Evolutionary conservation across 441 rosid species (phyloP), one percentile per base, ranked within the genome.

Genomic region (Isatis lusitanica): DNA sequence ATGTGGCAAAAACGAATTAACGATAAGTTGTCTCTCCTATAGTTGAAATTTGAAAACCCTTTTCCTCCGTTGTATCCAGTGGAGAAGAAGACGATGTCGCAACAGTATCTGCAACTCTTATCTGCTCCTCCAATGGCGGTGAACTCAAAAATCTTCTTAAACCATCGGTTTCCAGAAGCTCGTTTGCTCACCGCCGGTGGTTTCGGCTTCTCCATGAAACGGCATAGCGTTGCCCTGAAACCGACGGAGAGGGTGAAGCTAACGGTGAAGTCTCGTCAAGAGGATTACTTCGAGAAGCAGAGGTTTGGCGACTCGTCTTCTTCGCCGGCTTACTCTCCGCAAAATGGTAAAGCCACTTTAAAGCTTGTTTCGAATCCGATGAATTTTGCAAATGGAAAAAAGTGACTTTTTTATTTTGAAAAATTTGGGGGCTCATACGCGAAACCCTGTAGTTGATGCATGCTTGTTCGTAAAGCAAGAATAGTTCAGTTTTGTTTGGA

Each of bases 261-360:
- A 66, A 62, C 85, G 13, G 71, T 90, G 21, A 84, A 83, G 77
- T 86, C 88, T 83, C 86, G 91, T 9, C 94, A 87, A 61, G 76
- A 86, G 18, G 89, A 91, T 71, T 86, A 84, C 82, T 82, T 74
- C 36, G 89, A 85, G 74, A 82, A 83, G 65, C 76, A 75, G 73
- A 81, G 73, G 58, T 77, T 63, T 51, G 63, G 63, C 15, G 21
- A 79, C 73, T 53, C 86, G 46, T 68, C 79, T 53, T 43, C 82
- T 52, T 60, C 79, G 12, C 74, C 57, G 21, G 21, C 86, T 44
- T 56, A 65, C 16, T 28, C 79, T 43, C 68, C 63, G 7, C 60
- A 59, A 64, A 64, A 58, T 13, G 80, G 85, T 74, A 31, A 60
- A 46, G 46, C 51, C 18, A 44, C 71, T 39, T 10, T 2, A 38